Evolutionary conservation across 441 rosid genomes (phyloP), one percentile per base, ranked within the genome.

Genomic region (Manihot esculenta): DNA sequence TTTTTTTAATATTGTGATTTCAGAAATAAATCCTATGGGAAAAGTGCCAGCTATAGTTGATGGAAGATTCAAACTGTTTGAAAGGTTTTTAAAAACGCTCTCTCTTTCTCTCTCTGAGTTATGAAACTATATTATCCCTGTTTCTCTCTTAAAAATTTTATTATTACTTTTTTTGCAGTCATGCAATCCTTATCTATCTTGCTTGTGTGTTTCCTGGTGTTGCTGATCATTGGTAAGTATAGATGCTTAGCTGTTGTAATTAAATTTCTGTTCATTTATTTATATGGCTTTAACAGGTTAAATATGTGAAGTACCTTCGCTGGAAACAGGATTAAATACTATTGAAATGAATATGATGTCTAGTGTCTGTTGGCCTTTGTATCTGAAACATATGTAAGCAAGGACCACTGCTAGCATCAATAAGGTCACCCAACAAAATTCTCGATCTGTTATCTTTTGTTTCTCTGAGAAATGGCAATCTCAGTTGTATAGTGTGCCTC

Each of bases 1-100:
- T n/a, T 49, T 26, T 67, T 18, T 15, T 30, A 30, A 62, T 42
- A 69, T 35, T 77, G 24, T 58, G 26, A 66, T 80, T 80, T 57
- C 88, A 90, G 97, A 81, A 18, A 78, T 92, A 71, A 94, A 92
- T 69, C 96, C 99, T 24, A 68, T 89, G 88, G 69, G 72, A 51
- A 78, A 85, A 74, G 84, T 94, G 72, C 99, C 99, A 3, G 87
- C 88, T 66, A 85, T 94, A 61, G 85, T 86, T 74, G 99, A 94
- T 83, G 99, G 97, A 71, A 85, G 88, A 62, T 83, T 92, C 77
- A 87, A 83, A 83, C 88, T 94, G 38, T 94, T 85, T 66, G 99
- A 94, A 81, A 94, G 99, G 99, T 93, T 74, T 17, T 33, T 73
- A 18, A 51, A 7, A 11, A 17, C 15, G 24, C 15, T 21, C 10